Conservation (phyloP, 1,284 basidiomycete genomes). For the Veloboletus limbatus region DNA sequence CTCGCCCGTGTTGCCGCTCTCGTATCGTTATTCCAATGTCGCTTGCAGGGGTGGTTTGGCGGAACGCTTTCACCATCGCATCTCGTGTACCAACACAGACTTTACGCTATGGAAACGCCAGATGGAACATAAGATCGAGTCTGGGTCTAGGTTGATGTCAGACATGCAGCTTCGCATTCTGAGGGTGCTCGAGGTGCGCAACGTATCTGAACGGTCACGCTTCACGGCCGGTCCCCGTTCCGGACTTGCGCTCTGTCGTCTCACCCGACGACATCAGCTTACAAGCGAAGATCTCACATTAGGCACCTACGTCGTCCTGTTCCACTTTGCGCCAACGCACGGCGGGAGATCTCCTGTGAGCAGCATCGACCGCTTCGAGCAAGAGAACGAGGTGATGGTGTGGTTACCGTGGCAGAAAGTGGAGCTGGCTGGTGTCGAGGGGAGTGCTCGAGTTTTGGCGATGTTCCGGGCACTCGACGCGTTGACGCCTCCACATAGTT, state of each 20-base stretch:
- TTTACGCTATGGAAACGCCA: slow-evolving; percentile 51
- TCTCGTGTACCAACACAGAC: slow-evolving; percentile 41
- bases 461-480: slow-evolving; percentile 25
- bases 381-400: slow-evolving; percentile 26
- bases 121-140: slow-evolving; percentile 32
- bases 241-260: slow-evolving; percentile 31
- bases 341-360: slow-evolving; percentile 15
- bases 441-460: slow-evolving; percentile 12
- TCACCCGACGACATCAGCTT: slow-evolving; percentile 22
- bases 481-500: slow-evolving; percentile 30
- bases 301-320: slow-evolving; percentile 32
- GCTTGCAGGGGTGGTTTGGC: slow-evolving; percentile 49
- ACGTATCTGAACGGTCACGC: slow-evolving; percentile 13
- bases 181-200: slow-evolving; percentile 32
- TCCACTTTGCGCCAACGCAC: slow-evolving; percentile 22
- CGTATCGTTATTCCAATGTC: not conserved
- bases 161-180: slow-evolving; percentile 39
- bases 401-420: slow-evolving; percentile 36
- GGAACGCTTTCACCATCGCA: slow-evolving; percentile 41
- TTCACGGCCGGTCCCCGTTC: slow-evolving; percentile 12
- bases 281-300: slow-evolving; percentile 20
- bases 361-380: slow-evolving; percentile 20
- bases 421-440: slow-evolving; percentile 14
- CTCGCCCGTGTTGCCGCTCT: not conserved
- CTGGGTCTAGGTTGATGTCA: slow-evolving; percentile 17